Evolutionary conservation across 352 stramenopile genomes (phyloP).

Genomic region (Globisporangium paddicum): DNA sequence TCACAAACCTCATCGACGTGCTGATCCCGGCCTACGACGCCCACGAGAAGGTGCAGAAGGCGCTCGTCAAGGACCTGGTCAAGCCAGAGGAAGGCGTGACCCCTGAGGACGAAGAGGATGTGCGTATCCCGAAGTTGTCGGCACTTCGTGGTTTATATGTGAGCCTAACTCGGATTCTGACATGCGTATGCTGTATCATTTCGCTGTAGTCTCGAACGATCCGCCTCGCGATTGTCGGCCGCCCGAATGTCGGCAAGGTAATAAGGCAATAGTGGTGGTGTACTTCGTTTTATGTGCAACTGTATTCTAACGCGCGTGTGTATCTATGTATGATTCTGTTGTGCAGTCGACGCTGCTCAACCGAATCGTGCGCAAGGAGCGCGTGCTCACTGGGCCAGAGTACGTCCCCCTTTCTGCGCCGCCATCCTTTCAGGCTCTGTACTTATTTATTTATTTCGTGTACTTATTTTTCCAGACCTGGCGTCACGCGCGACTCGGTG

Average conservation of each 20-base stretch:
- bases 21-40: constrained; percentile 69
- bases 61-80: constrained; percentile 15
- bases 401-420: no score
- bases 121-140: no score
- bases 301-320: not conserved
- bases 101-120: constrained; percentile 45
- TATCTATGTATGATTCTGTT: not conserved
- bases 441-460: not conserved
- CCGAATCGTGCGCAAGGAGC: constrained; percentile 75
- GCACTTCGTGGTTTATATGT: no score
- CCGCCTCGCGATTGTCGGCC: constrained; percentile 75
- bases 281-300: not conserved
- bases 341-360: constrained; percentile 70
- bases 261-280: not conserved
- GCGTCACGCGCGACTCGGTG: constrained; percentile 77
- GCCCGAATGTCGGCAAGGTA: constrained; percentile 73
- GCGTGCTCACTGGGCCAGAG: constrained; percentile 78
- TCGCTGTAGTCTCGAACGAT: constrained; percentile 43
- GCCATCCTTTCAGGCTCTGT: no score
- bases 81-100: constrained; percentile 13
- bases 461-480: constrained; percentile 34
- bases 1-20: constrained; percentile 62
- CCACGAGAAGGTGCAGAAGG: constrained; percentile 49
- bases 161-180: no score
- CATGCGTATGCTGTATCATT: not conserved